phyloP scores from a whole-genome alignment of 805 yeast genomes.

The Wickerhamiella azymoides region DNA sequence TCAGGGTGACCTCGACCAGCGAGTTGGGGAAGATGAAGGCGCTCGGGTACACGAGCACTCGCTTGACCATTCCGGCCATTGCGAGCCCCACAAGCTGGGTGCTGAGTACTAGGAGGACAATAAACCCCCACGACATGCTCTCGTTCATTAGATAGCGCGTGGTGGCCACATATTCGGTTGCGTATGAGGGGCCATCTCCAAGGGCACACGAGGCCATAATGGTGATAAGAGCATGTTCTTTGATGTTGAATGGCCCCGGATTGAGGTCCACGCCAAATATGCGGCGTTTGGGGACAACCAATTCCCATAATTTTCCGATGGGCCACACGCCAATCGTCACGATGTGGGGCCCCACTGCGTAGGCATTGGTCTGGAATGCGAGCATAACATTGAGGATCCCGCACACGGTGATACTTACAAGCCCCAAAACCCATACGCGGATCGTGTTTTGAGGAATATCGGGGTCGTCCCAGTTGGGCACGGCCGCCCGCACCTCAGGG shows the following conservation, averaged over 20 bases:
- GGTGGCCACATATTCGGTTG: slow-evolving; percentile 43
- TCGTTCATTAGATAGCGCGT: slow-evolving; percentile 35
- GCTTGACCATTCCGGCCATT: slow-evolving; percentile 47
- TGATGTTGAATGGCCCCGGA: slow-evolving; percentile 49
- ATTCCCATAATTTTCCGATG: slow-evolving; percentile 39
- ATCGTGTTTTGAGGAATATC: slow-evolving; percentile 36
- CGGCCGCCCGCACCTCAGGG: slow-evolving; percentile 53
- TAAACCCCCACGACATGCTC: slow-evolving; percentile 37
- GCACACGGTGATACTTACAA: slow-evolving; percentile 42
- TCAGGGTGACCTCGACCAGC: slow-evolving; percentile 45
- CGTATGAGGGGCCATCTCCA: slow-evolving; percentile 36
- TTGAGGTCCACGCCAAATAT: slow-evolving; percentile 30
- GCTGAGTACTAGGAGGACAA: slow-evolving; percentile 37
- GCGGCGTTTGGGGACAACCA: slow-evolving; percentile 24
- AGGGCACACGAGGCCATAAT: slow-evolving; percentile 34
- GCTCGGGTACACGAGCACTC: slow-evolving; percentile 47
- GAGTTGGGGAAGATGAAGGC: slow-evolving; percentile 61
- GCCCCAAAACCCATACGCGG: slow-evolving; percentile 41
- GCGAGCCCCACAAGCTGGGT: slow-evolving; percentile 57
- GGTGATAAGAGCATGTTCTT: slow-evolving; percentile 48
- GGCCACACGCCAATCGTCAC: slow-evolving; percentile 54
- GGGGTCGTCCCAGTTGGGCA: slow-evolving; percentile 45
- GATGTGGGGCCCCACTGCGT: slow-evolving; percentile 39
- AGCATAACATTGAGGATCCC: slow-evolving; percentile 47
- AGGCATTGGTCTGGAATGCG: slow-evolving; percentile 42